Percentiles rank a stretch among this genome's conserved stretches.
Conservation (phyloP, 495 filamentous ascomycete species). For the Amphirosellinia nigrospora region DNA sequence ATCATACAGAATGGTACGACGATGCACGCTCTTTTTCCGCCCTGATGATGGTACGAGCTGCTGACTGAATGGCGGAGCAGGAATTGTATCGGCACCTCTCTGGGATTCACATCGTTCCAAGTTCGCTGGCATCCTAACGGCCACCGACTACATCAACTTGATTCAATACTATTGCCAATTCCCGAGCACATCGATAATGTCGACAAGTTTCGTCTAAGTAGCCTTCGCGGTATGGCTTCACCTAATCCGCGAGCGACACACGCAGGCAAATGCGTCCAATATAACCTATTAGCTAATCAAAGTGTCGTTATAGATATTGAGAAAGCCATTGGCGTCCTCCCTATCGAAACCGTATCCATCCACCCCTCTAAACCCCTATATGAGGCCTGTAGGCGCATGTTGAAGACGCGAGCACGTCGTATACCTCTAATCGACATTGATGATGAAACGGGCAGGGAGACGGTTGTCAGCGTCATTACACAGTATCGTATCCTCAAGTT, state of each 20-base stretch:
- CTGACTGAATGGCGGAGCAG: slow-evolving; percentile 53
- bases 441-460: slow-evolving; percentile 89
- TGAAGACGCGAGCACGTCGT: slow-evolving; percentile 87
- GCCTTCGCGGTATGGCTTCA: slow-evolving; percentile 74
- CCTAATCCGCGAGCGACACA: slow-evolving; percentile 3
- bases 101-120: slow-evolving; percentile 96
- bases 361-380: slow-evolving; percentile 89
- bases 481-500: slow-evolving; percentile 99
- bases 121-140: slow-evolving; percentile 93
- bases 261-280: neutral
- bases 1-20: slow-evolving; percentile 92
- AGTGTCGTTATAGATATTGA: slow-evolving; percentile 76
- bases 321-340: slow-evolving; percentile 85
- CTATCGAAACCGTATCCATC: slow-evolving; percentile 94
- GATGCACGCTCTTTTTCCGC: neutral
- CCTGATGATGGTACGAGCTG: neutral
- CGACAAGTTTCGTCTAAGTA: slow-evolving; percentile 93
- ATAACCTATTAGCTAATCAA: slow-evolving; percentile 4
- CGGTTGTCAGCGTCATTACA: slow-evolving; percentile 95
- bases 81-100: slow-evolving; percentile 95
- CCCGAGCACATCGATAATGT: slow-evolving; percentile 83
- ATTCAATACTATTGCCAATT: slow-evolving; percentile 99
- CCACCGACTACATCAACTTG: slow-evolving; percentile 97
- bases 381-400: slow-evolving; percentile 93
- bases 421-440: slow-evolving; percentile 95